Evolutionary conservation across 805 yeast species (phyloP).

Genomic region (Saturnispora hagleri): DNA sequence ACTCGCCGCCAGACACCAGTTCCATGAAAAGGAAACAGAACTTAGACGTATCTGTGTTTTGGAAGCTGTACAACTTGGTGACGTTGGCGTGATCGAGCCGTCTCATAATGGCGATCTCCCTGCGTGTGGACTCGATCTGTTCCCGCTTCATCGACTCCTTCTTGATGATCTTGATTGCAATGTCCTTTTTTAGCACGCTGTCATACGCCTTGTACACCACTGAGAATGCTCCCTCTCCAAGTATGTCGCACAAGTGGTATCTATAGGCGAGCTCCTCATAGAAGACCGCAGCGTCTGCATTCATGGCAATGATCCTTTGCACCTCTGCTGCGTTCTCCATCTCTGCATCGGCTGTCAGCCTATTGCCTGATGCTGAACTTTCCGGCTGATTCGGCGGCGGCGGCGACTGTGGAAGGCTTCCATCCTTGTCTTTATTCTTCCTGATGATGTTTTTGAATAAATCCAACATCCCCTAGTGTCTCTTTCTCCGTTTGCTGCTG

Average conservation of each 20-base stretch:
- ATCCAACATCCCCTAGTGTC: conserved; percentile 18
- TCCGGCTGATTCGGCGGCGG: conserved; percentile 5
- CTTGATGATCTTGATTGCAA: conserved; percentile 71
- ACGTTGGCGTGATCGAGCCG: conserved; percentile 54
- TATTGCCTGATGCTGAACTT: background rate
- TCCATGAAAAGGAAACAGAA: conserved; percentile 61
- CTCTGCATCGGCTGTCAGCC: background rate
- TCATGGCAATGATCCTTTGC: conserved; percentile 4
- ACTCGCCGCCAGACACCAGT: conserved; percentile 68
- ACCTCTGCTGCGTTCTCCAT: conserved; percentile 1
- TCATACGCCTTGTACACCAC: conserved; percentile 68
- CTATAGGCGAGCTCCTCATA: conserved; percentile 23
- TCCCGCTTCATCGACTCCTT: conserved; percentile 45
- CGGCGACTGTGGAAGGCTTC: conserved; percentile 5
- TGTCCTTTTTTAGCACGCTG: conserved; percentile 30
- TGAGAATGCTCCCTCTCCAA: conserved; percentile 90
- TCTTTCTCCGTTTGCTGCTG: background rate
- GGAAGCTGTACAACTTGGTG: conserved; percentile 43
- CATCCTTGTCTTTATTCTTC: conserved; percentile 8
- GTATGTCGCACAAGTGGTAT: conserved; percentile 23
- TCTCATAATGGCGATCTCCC: conserved; percentile 69
- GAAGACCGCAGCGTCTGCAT: conserved; percentile 14
- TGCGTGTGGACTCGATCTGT: conserved; percentile 49
- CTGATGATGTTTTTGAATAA: conserved; percentile 23
- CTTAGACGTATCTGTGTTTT: conserved; percentile 35